Evolutionary conservation across 2,329 filamentous ascomycete genomes (phyloP).

Genomic region (Daldinia eschscholtzii): DNA sequence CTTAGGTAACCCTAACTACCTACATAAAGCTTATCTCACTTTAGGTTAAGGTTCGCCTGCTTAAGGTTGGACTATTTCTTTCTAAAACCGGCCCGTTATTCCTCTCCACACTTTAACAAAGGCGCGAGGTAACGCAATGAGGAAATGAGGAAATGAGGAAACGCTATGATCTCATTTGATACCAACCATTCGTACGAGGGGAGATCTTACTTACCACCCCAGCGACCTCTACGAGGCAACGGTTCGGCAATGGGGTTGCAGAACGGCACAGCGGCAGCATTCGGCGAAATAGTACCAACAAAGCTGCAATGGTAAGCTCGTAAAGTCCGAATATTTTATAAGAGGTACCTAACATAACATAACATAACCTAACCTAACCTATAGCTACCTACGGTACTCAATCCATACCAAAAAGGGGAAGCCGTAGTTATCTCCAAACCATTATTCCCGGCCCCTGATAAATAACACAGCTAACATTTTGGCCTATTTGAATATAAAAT

Average conservation of each 20-base stretch:
- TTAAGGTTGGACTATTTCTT: conserved; percentile 1
- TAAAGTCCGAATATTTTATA: neutral
- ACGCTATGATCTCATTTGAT: conserved; percentile 1
- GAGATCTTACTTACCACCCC: neutral
- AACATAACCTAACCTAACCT: too few species aligned
- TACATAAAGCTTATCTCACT: neutral
- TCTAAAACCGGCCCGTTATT: neutral
- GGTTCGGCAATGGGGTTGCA: neutral
- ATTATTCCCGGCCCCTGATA: neutral
- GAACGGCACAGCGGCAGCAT: neutral
- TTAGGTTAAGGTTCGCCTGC: neutral
- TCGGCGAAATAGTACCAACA: neutral
- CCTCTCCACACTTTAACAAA: neutral
- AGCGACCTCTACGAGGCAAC: neutral
- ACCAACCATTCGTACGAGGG: neutral
- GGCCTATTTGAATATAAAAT: neutral
- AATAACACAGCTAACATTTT: neutral
- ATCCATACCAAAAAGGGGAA: conserved; percentile 9
- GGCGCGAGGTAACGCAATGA: neutral
- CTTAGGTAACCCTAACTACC: neutral
- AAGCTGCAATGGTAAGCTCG: neutral
- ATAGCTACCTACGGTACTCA: neutral
- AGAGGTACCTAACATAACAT: too few species aligned
- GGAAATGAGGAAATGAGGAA: neutral
- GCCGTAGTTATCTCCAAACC: neutral